Conservation (phyloP, 768 basidiomycete genomes). For the Lenzites betulinus region DNA sequence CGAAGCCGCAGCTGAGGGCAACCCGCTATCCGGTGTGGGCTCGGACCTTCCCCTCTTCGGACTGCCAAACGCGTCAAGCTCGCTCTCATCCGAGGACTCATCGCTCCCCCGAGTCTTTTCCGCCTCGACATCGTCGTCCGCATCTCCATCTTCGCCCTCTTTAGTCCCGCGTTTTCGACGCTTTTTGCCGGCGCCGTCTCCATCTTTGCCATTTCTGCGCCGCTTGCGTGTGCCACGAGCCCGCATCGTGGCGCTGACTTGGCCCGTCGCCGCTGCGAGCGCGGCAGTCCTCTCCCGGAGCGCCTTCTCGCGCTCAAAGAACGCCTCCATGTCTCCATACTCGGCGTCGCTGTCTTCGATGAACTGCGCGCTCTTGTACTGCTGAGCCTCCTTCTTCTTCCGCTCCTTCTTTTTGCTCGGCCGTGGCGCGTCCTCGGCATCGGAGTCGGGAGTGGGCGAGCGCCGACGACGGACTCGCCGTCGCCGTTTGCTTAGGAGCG, state of each 20-base stretch:
- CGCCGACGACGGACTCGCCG: slow-evolving; percentile 52
- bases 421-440: slow-evolving; percentile 40
- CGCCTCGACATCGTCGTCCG: slow-evolving; percentile 21
- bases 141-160: slow-evolving; percentile 27
- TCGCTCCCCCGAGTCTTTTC: slow-evolving; percentile 30
- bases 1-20: slow-evolving; percentile 7
- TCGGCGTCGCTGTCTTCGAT: slow-evolving; percentile 91
- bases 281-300: slow-evolving; percentile 52
- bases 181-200: slow-evolving; percentile 49
- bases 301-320: slow-evolving; percentile 74
- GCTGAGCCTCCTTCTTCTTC: slow-evolving; percentile 67
- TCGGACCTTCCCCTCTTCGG: slow-evolving; percentile 20
- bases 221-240: slow-evolving; percentile 61
- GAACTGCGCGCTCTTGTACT: slow-evolving; percentile 87
- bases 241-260: slow-evolving; percentile 45
- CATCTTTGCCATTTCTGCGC: slow-evolving; percentile 48
- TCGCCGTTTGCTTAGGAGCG: slow-evolving; percentile 65
- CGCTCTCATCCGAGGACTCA: slow-evolving; percentile 30
- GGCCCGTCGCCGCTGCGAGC: slow-evolving; percentile 46
- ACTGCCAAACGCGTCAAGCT: slow-evolving; percentile 25
- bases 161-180: slow-evolving; percentile 36
- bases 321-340: slow-evolving; percentile 76
- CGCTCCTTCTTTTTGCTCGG: slow-evolving; percentile 42
- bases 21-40: slow-evolving; percentile 17
- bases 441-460: slow-evolving; percentile 48